Evolutionary conservation across 768 basidiomycete genomes (phyloP).

Genomic region (Auricularia auricula-judae): DNA sequence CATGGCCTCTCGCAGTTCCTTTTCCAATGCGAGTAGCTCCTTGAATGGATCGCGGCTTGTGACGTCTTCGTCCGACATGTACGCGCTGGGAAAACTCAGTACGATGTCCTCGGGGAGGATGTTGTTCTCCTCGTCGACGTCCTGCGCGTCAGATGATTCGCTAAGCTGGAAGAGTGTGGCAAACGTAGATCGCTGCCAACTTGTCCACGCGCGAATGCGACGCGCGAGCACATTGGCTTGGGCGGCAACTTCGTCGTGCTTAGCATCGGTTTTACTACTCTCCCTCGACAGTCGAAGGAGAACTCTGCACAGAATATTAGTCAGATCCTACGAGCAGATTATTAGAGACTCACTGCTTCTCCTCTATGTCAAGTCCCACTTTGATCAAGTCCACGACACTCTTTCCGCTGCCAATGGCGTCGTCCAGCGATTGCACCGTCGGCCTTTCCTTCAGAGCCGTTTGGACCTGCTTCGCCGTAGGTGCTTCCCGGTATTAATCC

Average conservation of each 20-base stretch:
- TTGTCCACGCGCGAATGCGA: not conserved
- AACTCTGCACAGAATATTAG: not conserved
- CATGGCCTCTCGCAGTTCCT: not conserved
- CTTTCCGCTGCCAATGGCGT: not conserved
- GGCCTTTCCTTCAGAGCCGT: not conserved
- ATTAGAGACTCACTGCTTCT: not conserved
- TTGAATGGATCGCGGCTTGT: not conserved
- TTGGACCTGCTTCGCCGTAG: not conserved
- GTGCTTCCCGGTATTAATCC: not conserved
- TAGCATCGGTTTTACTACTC: not conserved
- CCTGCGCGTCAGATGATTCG: not conserved
- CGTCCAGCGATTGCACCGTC: not conserved
- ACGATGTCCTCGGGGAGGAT: not conserved
- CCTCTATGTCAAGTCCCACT: not conserved
- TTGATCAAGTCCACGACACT: not conserved
- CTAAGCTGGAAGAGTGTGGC: not conserved
- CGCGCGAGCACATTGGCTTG: not conserved
- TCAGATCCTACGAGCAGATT: not conserved
- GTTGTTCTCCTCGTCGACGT: not conserved
- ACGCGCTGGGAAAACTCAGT: not conserved
- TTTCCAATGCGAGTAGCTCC: not conserved
- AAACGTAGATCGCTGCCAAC: not conserved
- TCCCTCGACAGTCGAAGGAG: not conserved
- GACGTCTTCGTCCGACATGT: not conserved
- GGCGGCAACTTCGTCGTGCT: not conserved